phyloP scores from a whole-genome alignment of 225 moss, liverwort and hornwort species.

The Sphagnum tenellum region DNA sequence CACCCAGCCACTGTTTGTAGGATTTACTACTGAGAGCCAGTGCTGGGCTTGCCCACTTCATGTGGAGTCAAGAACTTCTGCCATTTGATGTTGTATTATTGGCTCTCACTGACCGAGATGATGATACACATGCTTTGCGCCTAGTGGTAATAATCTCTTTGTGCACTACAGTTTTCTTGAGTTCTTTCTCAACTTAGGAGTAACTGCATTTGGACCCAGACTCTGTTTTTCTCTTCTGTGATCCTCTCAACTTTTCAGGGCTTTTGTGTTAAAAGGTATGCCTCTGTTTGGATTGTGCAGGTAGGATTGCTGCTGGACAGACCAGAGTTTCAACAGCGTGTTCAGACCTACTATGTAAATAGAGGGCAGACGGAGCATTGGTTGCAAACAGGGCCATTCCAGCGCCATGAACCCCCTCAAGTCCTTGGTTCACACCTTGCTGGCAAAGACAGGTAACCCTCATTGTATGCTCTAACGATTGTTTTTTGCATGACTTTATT shows the following conservation, averaged over 20 bases:
- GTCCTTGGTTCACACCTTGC: slow-evolving; percentile 94
- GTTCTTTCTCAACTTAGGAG: too few species aligned
- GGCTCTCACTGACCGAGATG: slow-evolving; percentile 89
- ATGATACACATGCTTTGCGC: slow-evolving; percentile 89
- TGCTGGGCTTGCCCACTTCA: slow-evolving; percentile 70
- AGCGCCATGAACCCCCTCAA: slow-evolving; percentile 77
- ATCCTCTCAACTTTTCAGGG: background rate
- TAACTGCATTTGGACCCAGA: too few species aligned
- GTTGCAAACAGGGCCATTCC: slow-evolving; percentile 80
- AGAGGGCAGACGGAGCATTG: slow-evolving; percentile 76
- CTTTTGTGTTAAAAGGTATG: slow-evolving; percentile 1
- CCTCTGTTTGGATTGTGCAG: slow-evolving; percentile 14
- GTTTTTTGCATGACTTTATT: background rate
- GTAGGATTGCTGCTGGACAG: slow-evolving; percentile 81
- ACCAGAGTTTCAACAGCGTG: slow-evolving; percentile 63
- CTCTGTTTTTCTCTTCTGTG: too few species aligned
- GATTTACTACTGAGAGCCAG: slow-evolving; percentile 74
- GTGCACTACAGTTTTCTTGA: background rate
- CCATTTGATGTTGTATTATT: slow-evolving; percentile 88
- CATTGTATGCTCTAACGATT: background rate
- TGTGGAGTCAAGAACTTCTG: slow-evolving; percentile 94
- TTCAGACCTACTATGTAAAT: slow-evolving; percentile 43
- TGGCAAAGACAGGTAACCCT: slow-evolving; percentile 75
- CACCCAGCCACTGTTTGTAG: slow-evolving; percentile 10
- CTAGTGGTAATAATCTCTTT: slow-evolving; percentile 53